These are phyloP conservation scores for Fonsecaea monophora DNA, from an alignment of 2,329 filamentous ascomycete genomes.

Conservation along the genomic window DNA sequence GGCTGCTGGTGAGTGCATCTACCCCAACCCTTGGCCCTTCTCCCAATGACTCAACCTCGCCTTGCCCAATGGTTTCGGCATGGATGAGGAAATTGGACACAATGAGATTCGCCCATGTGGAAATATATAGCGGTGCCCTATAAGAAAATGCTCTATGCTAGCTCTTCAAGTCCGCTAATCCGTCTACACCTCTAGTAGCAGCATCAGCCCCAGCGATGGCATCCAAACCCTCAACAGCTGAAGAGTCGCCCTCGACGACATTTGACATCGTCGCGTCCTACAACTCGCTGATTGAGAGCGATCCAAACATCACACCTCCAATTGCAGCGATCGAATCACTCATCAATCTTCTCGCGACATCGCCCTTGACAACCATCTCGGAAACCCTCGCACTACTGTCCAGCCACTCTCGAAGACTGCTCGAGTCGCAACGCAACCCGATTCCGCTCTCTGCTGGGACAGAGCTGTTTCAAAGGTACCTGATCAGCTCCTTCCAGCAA, in stretches of 20 bases:
- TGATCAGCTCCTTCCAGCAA: conserved; percentile 74
- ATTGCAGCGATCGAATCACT: conserved; percentile 93
- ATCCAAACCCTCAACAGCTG: conserved; percentile 18
- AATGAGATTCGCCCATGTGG: not conserved
- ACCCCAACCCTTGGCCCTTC: not conserved
- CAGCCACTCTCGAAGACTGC: conserved; percentile 77
- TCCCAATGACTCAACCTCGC: conserved; percentile 13
- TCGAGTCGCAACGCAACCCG: conserved; percentile 80
- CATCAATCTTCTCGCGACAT: conserved; percentile 81
- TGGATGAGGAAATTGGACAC: not conserved
- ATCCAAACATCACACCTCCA: conserved; percentile 90
- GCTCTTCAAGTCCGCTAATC: not conserved
- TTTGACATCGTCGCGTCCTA: conserved; percentile 69
- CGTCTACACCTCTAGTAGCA: conserved; percentile 10
- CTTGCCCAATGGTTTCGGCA: not conserved
- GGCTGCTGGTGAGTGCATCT: conserved; percentile 22
- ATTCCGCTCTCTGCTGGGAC: conserved; percentile 92
- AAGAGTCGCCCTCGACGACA: conserved; percentile 28
- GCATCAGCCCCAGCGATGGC: conserved; percentile 25
- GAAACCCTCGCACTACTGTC: conserved; percentile 89
- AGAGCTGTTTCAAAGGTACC: conserved; percentile 92
- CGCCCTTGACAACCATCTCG: conserved; percentile 83
- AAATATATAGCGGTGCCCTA: not conserved
- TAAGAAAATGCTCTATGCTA: not conserved
- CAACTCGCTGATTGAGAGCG: conserved; percentile 67